Percentiles rank a stretch among this genome's conserved stretches.
These are phyloP conservation scores for Cicer chorassanicum DNA, from an alignment of 306 rosid species.

Conservation along the genomic window DNA sequence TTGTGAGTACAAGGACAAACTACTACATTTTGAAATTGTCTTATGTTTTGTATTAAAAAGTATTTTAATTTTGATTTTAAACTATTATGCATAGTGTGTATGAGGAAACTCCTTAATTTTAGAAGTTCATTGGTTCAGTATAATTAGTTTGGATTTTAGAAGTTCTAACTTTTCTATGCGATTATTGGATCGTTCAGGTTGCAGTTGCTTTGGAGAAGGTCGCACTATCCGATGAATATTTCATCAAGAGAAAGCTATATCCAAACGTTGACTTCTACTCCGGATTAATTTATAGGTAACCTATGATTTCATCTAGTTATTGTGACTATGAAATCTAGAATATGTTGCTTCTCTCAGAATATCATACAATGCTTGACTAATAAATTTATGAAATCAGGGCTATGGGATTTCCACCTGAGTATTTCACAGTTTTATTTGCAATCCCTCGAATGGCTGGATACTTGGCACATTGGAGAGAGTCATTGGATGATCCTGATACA, in stretches of 20 bases:
- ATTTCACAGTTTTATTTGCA: conserved; percentile 86
- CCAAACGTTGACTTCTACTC: conserved; percentile 97
- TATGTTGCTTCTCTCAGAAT: conserved; percentile 1
- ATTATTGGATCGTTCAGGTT: conserved; percentile 55
- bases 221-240: conserved; percentile 84
- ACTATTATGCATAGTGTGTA: background rate
- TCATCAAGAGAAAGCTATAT: conserved; percentile 85
- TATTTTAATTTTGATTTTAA: background rate
- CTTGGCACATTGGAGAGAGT: conserved; percentile 94
- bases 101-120: background rate
- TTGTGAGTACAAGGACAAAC: conserved; percentile 12
- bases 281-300: conserved; percentile 84
- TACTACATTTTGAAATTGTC: conserved; percentile 18
- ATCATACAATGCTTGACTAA: conserved; percentile 33
- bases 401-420: conserved; percentile 91
- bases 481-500: conserved; percentile 89
- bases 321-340: background rate
- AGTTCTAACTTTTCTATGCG: conserved; percentile 45
- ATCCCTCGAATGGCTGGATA: conserved; percentile 98
- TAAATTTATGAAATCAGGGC: conserved; percentile 66
- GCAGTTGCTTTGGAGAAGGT: conserved; percentile 89
- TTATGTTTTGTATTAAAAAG: conserved; percentile 4
- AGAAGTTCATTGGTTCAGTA: background rate
- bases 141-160: conserved; percentile 25
- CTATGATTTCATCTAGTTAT: background rate